phyloP scores from a whole-genome alignment of 2,329 filamentous ascomycete species.

The Didymella glomerata region DNA sequence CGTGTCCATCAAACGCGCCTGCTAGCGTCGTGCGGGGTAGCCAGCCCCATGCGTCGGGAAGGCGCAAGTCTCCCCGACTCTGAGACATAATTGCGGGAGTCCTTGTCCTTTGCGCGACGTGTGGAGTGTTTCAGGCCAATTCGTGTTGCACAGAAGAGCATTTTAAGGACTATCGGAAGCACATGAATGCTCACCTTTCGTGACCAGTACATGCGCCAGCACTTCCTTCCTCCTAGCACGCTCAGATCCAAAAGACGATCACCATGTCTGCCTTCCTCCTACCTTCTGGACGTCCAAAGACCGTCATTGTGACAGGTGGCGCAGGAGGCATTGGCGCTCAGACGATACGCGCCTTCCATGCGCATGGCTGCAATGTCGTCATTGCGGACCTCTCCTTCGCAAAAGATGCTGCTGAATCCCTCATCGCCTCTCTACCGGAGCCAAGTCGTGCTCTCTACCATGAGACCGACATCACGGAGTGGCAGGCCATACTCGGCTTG shows the following conservation, averaged over 20 bases:
- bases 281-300: slow-evolving; percentile 40
- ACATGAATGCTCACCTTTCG: background rate
- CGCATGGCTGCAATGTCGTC: slow-evolving; percentile 51
- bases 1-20: background rate
- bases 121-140: background rate
- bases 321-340: slow-evolving; percentile 55
- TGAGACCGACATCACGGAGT: slow-evolving; percentile 50
- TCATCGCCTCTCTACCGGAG: slow-evolving; percentile 43
- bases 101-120: background rate
- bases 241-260: background rate
- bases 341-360: slow-evolving; percentile 50
- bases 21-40: slow-evolving; percentile 20
- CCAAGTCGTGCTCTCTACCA: slow-evolving; percentile 47
- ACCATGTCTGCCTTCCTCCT: slow-evolving; percentile 11
- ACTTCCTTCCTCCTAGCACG: background rate
- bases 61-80: slow-evolving; percentile 19
- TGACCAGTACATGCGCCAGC: background rate
- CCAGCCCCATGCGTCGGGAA: slow-evolving; percentile 14
- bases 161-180: background rate
- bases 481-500: slow-evolving; percentile 47
- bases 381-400: slow-evolving; percentile 49
- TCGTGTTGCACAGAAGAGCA: background rate
- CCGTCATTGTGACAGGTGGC: slow-evolving; percentile 53
- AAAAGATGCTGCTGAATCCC: slow-evolving; percentile 33
- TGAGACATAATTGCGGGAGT: background rate